phyloP scores from a whole-genome alignment of 106 monocot species.

The Platanthera guangdongensis region DNA sequence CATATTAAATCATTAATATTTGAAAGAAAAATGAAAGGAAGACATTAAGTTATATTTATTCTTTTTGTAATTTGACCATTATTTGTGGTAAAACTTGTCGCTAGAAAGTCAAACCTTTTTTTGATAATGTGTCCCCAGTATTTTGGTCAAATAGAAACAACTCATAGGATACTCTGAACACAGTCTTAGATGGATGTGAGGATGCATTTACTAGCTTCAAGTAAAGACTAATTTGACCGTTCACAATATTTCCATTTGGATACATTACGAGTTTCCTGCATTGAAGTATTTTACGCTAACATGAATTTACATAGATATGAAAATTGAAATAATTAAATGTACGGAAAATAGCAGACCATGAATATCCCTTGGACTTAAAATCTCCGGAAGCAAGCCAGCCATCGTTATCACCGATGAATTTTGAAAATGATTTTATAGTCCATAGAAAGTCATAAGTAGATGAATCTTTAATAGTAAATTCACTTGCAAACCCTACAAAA shows the following conservation, averaged over 20 bases:
- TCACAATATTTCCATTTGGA: slow-evolving; percentile 3
- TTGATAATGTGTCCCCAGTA: background rate
- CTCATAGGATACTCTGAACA: slow-evolving; percentile 7
- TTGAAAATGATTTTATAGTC: slow-evolving; percentile 9
- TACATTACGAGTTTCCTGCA: slow-evolving; percentile 1
- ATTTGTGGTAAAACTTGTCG: no score
- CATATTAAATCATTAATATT: background rate
- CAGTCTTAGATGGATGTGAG: background rate
- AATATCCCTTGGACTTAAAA: background rate
- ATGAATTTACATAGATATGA: no score
- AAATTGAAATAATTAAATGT: background rate
- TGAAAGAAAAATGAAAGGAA: no score
- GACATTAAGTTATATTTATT: no score
- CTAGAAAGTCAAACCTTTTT: background rate
- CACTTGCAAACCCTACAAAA: background rate
- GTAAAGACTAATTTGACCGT: slow-evolving; percentile 7
- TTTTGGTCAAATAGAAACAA: slow-evolving; percentile 7
- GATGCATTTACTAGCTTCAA: background rate
- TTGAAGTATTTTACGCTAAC: background rate
- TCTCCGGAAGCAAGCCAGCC: background rate
- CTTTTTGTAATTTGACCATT: no score
- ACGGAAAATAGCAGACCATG: background rate
- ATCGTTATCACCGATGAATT: background rate
- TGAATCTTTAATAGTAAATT: background rate
- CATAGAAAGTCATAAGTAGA: slow-evolving; percentile 5